Evolutionary conservation across 768 basidiomycete species (phyloP), one percentile per base, ranked within the genome.

Genomic region (Atractiella rhizophila): DNA sequence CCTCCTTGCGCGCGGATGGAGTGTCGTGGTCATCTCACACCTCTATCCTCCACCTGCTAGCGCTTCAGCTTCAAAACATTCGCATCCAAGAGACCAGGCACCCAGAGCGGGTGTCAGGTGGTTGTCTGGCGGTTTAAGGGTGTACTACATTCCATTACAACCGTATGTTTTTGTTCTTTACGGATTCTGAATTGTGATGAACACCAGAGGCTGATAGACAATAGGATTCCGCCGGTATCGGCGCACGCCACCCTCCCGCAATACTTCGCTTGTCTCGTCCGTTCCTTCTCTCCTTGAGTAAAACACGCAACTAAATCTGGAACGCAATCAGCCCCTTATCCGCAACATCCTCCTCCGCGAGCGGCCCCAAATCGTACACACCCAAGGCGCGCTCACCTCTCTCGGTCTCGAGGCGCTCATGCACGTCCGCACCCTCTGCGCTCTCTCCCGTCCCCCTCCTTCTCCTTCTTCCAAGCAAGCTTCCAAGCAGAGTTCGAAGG

Each of bases 1-100:
- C 35, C 70, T 96, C 30, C 70, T 85, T 40, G 64, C 66, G 30
- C 68, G 68, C 29, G 83, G 85, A 4, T 86, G n/a, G n/a, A n/a
- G 85, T 81, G 83, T 98, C 41, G 74, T 96, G 47, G 73, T 88
- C 28, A 77, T 98, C 44, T 94, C 88, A 0, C 91, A 98, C 55
- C 73, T 77, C 44, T 81, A 88, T 54, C 67, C 73, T 5, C 74
- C n/a, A n/a, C n/a, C n/a, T n/a, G n/a, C n/a, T n/a, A n/a, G n/a
- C n/a, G n/a, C n/a, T n/a, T n/a, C n/a, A n/a, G n/a, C n/a, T n/a
- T n/a, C n/a, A n/a, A n/a, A n/a, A n/a, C n/a, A n/a, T n/a, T n/a
- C n/a, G n/a, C n/a, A n/a, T n/a, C n/a, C n/a, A n/a, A n/a, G n/a
- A n/a, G n/a, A n/a, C n/a, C n/a, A n/a, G n/a, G n/a, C n/a, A n/a